Evolutionary conservation across 106 monocot genomes (phyloP).

Genomic region (Amphibolis antarctica): DNA sequence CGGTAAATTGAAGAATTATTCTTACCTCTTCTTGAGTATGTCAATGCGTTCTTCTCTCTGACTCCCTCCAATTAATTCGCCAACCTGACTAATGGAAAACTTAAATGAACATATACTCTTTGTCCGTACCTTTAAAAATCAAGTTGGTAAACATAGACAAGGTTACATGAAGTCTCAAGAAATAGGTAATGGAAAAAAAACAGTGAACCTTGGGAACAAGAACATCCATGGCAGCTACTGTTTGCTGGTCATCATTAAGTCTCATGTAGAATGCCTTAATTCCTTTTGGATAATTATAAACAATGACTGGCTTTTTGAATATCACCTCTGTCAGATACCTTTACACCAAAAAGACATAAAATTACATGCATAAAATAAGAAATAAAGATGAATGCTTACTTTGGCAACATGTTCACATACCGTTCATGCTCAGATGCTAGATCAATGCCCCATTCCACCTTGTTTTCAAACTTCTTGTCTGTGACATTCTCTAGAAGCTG

Average conservation of each 20-base stretch:
- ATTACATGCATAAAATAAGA: neutral
- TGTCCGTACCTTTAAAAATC: constrained; percentile 3
- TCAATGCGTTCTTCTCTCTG: constrained; percentile 90
- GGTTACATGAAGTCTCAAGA: neutral
- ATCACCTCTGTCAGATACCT: constrained; percentile 28
- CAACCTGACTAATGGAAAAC: constrained; percentile 39
- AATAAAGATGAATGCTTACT: neutral
- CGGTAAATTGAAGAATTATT: neutral
- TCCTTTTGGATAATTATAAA: constrained; percentile 27
- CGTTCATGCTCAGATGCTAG: constrained; percentile 84
- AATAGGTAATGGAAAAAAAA: neutral
- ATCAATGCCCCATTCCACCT: constrained; percentile 73
- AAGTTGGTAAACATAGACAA: constrained; percentile 27
- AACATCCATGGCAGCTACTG: constrained; percentile 28
- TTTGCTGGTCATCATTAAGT: constrained; percentile 26
- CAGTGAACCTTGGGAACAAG: constrained; percentile 26
- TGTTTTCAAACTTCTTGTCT: constrained; percentile 68
- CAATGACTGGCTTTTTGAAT: constrained; percentile 28
- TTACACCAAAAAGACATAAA: neutral
- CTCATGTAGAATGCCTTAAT: constrained; percentile 32
- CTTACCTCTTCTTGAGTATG: constrained; percentile 60
- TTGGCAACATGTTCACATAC: constrained; percentile 14
- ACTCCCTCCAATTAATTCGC: constrained; percentile 88
- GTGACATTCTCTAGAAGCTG: constrained; percentile 45
- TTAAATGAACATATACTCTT: neutral